phyloP scores from a whole-genome alignment of 2,329 filamentous ascomycete genomes.

The Ceratocystis diversiconidia region DNA sequence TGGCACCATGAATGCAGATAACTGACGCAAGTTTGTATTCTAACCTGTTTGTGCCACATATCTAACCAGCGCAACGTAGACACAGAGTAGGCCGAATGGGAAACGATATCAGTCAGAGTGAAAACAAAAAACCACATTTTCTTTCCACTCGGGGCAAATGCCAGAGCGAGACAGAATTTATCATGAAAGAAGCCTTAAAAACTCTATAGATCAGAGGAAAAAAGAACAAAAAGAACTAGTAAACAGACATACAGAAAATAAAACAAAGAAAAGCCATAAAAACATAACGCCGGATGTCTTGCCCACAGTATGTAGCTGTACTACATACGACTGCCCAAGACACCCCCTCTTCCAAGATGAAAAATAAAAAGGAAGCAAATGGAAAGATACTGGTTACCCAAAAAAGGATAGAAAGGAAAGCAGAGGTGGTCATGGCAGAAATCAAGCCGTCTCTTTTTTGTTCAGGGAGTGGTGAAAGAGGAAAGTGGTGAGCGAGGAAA shows the following conservation, averaged over 20 bases:
- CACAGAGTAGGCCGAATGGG: background rate
- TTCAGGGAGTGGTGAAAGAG: background rate
- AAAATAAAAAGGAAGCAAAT: conserved; percentile 3
- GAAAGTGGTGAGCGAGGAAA: background rate
- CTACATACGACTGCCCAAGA: conserved; percentile 9
- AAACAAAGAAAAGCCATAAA: conserved; percentile 10
- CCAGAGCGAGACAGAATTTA: background rate
- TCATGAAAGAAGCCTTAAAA: conserved; percentile 5
- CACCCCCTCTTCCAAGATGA: background rate
- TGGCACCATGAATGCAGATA: too few relatives aligned
- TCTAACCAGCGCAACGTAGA: background rate
- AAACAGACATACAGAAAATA: conserved; percentile 2
- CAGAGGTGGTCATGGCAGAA: background rate
- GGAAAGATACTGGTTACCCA: background rate
- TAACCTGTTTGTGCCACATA: background rate
- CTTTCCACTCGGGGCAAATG: background rate
- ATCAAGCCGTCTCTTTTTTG: background rate
- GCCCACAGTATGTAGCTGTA: conserved; percentile 1
- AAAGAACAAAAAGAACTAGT: background rate
- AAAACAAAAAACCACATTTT: background rate
- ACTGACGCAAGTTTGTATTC: background rate
- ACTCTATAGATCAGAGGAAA: conserved; percentile 7
- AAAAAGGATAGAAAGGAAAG: background rate
- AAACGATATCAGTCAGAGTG: background rate
- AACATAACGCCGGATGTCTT: conserved; percentile 12